Base-by-base conservation (phyloP, 1,139 yeast species). In the Candida labiduridarum region DNA sequence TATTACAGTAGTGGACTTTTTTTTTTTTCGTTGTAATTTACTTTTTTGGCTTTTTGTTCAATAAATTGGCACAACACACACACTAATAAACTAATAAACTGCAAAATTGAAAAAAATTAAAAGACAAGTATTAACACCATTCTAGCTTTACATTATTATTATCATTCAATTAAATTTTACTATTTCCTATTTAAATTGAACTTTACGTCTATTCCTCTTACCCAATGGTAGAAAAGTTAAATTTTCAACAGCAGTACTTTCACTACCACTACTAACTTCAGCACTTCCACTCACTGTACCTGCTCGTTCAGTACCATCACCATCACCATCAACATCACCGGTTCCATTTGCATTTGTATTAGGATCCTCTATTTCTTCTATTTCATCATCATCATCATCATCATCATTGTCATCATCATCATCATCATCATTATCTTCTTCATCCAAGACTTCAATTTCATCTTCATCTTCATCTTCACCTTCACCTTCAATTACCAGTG, bases 171-270 rank as follows among this genome's bases (percentile, higher is more conserved):
- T 4, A 18, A 14, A 8, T 14, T 22, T 18, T 16, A 14, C 22
- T 19, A 4, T 19, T 27, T 15, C 10, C 19, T 45, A 41, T 30
- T 43, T 36, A 40, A 50, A 52, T 39, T 52, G 56, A 7, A 52
- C 56, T 30, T 49, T 49, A 18, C 50, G 44, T 30, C 50, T 44
- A 4, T 51, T 45, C 38, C 56, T 41, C 45, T 52, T 53, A 3
- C 53, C 55, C 1, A 53, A 46, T 4, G 49, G 52, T 27, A 29
- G 11, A 27, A 29, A 53, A 51, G 27, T 58, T 60, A 14, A 54
- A 54, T 18, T 54, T 16, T 58, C 56, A 16, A 55, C 62, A 3
- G 59, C 66, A 34, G 29, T 40, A 44, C 45, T 41, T 34, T 46
- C 48, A 30, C 34, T 41, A 22, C 35, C 34, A 30, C 31, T 45